Conservation (phyloP, 306 rosid genomes). For the Cicer arietinum region DNA sequence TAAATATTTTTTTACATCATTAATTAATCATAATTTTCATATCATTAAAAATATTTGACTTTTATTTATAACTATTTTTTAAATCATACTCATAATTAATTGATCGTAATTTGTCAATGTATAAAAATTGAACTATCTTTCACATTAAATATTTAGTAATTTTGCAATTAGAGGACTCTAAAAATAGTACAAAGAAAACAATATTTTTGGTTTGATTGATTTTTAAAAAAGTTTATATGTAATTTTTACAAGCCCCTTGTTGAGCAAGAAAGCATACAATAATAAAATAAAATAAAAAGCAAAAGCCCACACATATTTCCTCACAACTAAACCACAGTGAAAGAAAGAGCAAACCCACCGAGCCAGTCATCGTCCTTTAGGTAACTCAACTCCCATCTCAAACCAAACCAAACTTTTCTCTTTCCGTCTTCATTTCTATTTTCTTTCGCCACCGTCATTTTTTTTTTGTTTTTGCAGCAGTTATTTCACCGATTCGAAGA, state of each 20-base stretch:
- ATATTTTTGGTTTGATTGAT: too few relatives aligned
- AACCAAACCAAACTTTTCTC: not conserved
- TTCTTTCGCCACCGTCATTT: constrained; percentile 2
- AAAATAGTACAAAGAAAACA: too few relatives aligned
- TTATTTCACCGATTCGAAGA: constrained; percentile 32
- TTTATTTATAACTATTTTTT: too few relatives aligned
- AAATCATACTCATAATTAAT: too few relatives aligned
- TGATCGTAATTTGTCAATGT: too few relatives aligned
- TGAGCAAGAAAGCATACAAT: not conserved
- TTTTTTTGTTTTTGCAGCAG: not conserved
- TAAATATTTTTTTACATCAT: too few relatives aligned
- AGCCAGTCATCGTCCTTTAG: not conserved
- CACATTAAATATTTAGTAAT: too few relatives aligned
- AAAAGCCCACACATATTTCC: not conserved
- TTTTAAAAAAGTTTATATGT: not conserved
- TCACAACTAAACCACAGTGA: not conserved
- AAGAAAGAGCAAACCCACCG: not conserved
- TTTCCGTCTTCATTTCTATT: not conserved
- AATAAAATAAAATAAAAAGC: not conserved
- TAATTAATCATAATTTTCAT: too few relatives aligned
- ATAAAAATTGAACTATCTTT: too few relatives aligned
- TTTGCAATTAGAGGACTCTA: too few relatives aligned
- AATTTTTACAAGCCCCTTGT: not conserved
- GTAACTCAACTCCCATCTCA: constrained; percentile 40
- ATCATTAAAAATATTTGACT: too few relatives aligned